Evolutionary conservation across 768 basidiomycete species (phyloP).

Genomic region (Chlorophyllum brunneum): DNA sequence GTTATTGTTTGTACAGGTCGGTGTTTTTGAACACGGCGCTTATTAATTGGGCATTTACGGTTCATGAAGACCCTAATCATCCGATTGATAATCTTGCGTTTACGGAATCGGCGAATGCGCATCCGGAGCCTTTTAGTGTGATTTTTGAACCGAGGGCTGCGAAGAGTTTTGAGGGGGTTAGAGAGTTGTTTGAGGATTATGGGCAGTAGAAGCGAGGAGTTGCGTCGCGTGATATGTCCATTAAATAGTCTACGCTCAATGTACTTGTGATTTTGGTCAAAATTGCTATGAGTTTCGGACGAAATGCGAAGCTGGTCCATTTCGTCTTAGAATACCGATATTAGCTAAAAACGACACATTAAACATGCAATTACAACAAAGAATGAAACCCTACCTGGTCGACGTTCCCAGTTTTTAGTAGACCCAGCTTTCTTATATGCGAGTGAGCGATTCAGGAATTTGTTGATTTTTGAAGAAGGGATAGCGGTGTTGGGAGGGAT

Average conservation of each 20-base stretch:
- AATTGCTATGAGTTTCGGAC: too few relatives aligned
- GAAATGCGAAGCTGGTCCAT: slow-evolving; percentile 53
- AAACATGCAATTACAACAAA: not conserved
- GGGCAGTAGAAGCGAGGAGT: slow-evolving; percentile 19
- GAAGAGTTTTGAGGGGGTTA: slow-evolving; percentile 27
- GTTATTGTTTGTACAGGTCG: slow-evolving; percentile 33
- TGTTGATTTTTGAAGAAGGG: slow-evolving; percentile 45
- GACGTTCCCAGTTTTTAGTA: slow-evolving; percentile 54
- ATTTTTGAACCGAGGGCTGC: slow-evolving; percentile 47
- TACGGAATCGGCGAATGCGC: slow-evolving; percentile 59
- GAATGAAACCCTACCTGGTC: slow-evolving; percentile 52
- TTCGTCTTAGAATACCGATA: slow-evolving; percentile 49
- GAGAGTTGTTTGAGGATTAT: slow-evolving; percentile 39
- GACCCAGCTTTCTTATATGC: slow-evolving; percentile 37
- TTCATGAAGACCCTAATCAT: slow-evolving; percentile 43
- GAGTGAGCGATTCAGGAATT: slow-evolving; percentile 50
- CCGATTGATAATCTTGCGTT: slow-evolving; percentile 63
- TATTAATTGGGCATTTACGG: slow-evolving; percentile 61
- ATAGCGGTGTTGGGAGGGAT: slow-evolving; percentile 32
- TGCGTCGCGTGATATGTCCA: not conserved
- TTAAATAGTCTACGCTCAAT: too few relatives aligned
- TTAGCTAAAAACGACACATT: slow-evolving; percentile 35
- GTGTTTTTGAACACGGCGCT: slow-evolving; percentile 64
- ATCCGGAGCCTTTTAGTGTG: slow-evolving; percentile 59
- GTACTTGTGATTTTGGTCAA: not conserved